Conservation (phyloP, 192 early-diverging fungal species). For the Entrophospora sp. region DNA sequence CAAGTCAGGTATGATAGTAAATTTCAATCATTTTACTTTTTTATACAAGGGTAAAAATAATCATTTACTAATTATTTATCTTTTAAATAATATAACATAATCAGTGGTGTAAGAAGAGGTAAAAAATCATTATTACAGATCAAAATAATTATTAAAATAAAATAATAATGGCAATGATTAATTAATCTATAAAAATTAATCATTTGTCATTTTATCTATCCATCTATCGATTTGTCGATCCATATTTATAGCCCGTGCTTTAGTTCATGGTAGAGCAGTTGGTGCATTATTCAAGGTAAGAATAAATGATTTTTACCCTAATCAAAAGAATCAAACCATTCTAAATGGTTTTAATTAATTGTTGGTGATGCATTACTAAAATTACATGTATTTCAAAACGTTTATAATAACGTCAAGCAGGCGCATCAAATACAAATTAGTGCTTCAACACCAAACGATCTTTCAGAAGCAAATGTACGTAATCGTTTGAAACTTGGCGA, state of each 20-base stretch:
- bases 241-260: slow-evolving; percentile 38
- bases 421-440: slow-evolving; percentile 28
- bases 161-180: too few species aligned
- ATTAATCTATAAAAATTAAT: too few species aligned
- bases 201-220: not conserved
- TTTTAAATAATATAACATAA: not conserved
- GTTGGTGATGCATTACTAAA: too few species aligned
- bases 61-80: too few species aligned
- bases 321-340: slow-evolving; percentile 25
- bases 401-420: slow-evolving; percentile 17
- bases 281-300: slow-evolving; percentile 44
- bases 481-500: slow-evolving; percentile 31
- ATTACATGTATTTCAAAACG: slow-evolving; percentile 20
- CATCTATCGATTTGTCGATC: not conserved
- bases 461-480: slow-evolving; percentile 31
- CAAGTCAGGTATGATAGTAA: slow-evolving; percentile 46
- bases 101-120: slow-evolving; percentile 16
- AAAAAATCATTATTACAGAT: not conserved
- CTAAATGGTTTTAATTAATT: too few species aligned
- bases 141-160: too few species aligned
- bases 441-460: slow-evolving; percentile 29
- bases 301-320: too few species aligned
- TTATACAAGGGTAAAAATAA: not conserved
- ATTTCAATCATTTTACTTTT: not conserved
- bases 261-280: slow-evolving; percentile 56